Evolutionary conservation across 1,139 yeast genomes (phyloP).

Genomic region (Nadsonia starkeyi-henricii): DNA sequence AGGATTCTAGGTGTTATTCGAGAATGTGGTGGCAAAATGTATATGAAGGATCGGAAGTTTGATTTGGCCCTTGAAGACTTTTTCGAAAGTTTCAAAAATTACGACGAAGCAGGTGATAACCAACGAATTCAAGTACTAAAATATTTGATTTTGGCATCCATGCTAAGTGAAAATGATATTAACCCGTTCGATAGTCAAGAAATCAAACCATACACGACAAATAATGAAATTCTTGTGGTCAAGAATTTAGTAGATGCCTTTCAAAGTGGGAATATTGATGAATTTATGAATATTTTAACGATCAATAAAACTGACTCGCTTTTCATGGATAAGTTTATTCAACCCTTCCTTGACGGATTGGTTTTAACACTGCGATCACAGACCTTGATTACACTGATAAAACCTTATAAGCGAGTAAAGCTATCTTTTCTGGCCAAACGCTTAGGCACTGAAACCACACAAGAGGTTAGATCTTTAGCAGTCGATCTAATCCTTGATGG

Average conservation of each 20-base stretch:
- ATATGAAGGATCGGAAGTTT: slow-evolving; percentile 44
- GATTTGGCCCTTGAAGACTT: slow-evolving; percentile 50
- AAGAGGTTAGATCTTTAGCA: neutral
- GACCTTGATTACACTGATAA: neutral
- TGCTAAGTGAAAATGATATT: slow-evolving; percentile 48
- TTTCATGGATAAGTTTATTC: neutral
- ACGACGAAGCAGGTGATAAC: slow-evolving; percentile 65
- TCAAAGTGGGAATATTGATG: neutral
- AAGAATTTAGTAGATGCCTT: neutral
- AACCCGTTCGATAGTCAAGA: slow-evolving; percentile 50
- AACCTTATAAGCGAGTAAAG: neutral
- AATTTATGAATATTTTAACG: neutral
- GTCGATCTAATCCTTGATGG: neutral
- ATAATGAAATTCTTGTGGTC: neutral
- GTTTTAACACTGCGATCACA: neutral
- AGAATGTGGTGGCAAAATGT: slow-evolving; percentile 64
- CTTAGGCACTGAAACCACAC: neutral
- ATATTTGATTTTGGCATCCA: slow-evolving; percentile 48
- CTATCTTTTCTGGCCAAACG: neutral
- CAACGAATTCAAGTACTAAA: slow-evolving; percentile 41
- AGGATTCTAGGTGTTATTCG: slow-evolving; percentile 53
- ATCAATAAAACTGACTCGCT: neutral
- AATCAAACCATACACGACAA: slow-evolving; percentile 26
- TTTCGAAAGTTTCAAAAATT: slow-evolving; percentile 60
- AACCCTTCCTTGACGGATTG: neutral